phyloP scores from a whole-genome alignment of 306 rosid species.

The Quercus engelmannii region DNA sequence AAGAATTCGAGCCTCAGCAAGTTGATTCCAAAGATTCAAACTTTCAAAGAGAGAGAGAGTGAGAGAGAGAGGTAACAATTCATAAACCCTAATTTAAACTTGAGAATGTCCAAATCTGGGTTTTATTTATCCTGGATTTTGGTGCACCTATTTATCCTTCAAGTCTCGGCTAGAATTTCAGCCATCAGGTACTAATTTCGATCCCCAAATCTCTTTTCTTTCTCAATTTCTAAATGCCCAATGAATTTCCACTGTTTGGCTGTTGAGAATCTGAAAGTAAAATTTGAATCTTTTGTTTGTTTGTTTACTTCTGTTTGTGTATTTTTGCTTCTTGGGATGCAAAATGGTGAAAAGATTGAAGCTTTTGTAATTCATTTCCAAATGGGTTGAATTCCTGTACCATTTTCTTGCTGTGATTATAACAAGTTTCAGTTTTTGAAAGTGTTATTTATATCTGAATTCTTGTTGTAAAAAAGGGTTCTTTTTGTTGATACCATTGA shows the following conservation, averaged over 20 bases:
- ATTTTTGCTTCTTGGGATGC: not conserved
- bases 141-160: conserved; percentile 17
- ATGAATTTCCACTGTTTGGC: not conserved
- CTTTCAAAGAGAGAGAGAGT: not conserved
- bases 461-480: not conserved
- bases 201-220: not conserved
- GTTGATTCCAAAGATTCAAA: not conserved
- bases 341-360: not conserved
- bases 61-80: not conserved
- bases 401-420: not conserved
- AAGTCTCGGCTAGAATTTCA: conserved; percentile 11
- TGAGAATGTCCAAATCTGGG: not conserved
- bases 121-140: conserved; percentile 14
- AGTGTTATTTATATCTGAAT: not conserved
- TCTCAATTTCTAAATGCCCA: not conserved
- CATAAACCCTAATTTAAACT: not conserved
- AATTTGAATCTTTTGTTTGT: not conserved
- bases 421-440: not conserved
- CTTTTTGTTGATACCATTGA: not conserved
- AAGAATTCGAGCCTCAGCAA: not conserved
- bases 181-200: conserved; percentile 29
- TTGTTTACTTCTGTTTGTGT: too few relatives aligned
- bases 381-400: not conserved
- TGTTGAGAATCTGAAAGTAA: not conserved
- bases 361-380: not conserved